Percentiles rank a stretch among this genome's conserved stretches.
Conservation (phyloP, 2,329 filamentous ascomycete genomes). For the Chaetomium strumarium region DNA sequence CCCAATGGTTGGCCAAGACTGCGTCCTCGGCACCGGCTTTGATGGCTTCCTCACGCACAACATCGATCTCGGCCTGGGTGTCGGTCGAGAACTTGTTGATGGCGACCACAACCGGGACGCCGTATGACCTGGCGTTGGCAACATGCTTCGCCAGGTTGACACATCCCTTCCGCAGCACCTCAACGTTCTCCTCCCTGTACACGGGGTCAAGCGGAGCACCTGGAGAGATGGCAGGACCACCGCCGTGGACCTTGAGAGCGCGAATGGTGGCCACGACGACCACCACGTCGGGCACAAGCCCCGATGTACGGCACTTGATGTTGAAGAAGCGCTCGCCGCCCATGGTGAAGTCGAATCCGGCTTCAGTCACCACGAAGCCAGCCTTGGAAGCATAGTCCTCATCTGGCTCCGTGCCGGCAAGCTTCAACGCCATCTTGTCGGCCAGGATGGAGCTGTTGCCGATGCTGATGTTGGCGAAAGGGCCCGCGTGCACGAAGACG, state of each 20-base stretch:
- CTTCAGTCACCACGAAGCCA: constrained; percentile 93
- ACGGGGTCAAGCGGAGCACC: constrained; percentile 80
- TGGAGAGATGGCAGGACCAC: constrained; percentile 86
- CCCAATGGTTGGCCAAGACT: constrained; percentile 93
- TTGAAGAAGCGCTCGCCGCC: constrained; percentile 99
- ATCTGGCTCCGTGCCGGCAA: constrained; percentile 87
- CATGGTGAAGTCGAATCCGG: constrained; percentile 99
- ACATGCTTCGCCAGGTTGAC: constrained; percentile 96
- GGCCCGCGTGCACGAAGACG: constrained; percentile 94
- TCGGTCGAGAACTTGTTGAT: constrained; percentile 97
- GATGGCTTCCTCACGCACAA: constrained; percentile 85
- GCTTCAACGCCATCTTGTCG: constrained; percentile 91
- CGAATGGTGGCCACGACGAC: constrained; percentile 94
- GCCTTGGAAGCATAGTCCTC: constrained; percentile 78
- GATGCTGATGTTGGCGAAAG: constrained; percentile 97
- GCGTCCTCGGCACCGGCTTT: constrained; percentile 91
- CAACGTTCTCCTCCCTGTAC: constrained; percentile 90
- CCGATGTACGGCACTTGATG: constrained; percentile 96
- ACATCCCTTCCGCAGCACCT: constrained; percentile 82
- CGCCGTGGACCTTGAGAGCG: constrained; percentile 94
- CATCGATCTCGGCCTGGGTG: constrained; percentile 83
- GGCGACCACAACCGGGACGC: constrained; percentile 89
- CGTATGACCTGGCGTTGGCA: constrained; percentile 79
- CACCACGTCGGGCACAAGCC: constrained; percentile 85
- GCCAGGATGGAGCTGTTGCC: constrained; percentile 93